Percentiles rank a stretch among this genome's conserved stretches.
These are phyloP conservation scores for Pharnaceum exiguum DNA, from an alignment of 148 eudicot genomes.

Conservation along the genomic window DNA sequence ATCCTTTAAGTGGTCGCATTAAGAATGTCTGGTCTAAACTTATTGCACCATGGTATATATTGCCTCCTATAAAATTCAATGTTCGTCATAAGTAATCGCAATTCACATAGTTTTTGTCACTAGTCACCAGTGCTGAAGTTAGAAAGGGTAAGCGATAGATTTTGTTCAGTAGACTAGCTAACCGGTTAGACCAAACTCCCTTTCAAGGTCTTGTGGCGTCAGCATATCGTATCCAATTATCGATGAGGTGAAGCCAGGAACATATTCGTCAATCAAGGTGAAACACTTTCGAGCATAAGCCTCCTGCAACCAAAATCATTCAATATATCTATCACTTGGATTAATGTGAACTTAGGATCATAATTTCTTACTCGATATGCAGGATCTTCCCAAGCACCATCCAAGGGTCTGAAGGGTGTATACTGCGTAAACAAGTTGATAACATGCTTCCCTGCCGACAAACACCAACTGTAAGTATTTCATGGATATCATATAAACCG, in stretches of 20 bases:
- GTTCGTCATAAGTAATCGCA: not conserved
- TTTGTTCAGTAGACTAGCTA: too few relatives aligned
- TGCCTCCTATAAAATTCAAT: conserved; percentile 49
- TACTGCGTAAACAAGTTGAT: conserved; percentile 63
- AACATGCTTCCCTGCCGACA: conserved; percentile 57
- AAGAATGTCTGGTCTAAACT: conserved; percentile 61
- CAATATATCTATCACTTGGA: too few relatives aligned
- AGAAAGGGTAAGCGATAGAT: too few relatives aligned
- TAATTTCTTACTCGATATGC: conserved; percentile 60
- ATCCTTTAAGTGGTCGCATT: conserved; percentile 75
- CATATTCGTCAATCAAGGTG: conserved; percentile 65
- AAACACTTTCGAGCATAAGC: conserved; percentile 63
- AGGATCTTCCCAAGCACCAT: conserved; percentile 75
- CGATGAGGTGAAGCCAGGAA: conserved; percentile 81
- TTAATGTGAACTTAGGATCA: too few relatives aligned
- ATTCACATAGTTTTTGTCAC: too few relatives aligned
- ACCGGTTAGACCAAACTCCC: conserved; percentile 76
- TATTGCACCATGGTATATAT: conserved; percentile 81
- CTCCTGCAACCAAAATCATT: too few relatives aligned
- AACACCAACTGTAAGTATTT: not conserved
- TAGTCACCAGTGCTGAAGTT: too few relatives aligned
- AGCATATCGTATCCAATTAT: conserved; percentile 80
- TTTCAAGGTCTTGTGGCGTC: conserved; percentile 85
- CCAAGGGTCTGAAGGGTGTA: conserved; percentile 61
- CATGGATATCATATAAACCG: too few relatives aligned